A percentile compares a stretch with the other conserved stretches of the same genome.
Evolutionary conservation across 768 basidiomycete species (phyloP).

Genomic region (Postia placenta): DNA sequence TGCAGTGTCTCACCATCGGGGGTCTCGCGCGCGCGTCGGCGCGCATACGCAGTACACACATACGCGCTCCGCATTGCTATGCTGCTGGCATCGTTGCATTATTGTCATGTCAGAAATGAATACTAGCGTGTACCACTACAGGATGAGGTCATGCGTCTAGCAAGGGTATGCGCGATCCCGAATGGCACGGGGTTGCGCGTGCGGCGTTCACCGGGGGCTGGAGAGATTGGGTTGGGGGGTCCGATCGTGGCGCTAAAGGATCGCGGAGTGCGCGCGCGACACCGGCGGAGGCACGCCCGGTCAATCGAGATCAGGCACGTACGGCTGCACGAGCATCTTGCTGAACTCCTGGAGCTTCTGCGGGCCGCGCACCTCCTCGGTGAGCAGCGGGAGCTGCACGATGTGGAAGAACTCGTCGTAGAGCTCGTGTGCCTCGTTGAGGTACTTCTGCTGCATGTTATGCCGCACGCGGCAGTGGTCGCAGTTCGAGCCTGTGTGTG

Average conservation of each 20-base stretch:
- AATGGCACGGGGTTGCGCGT: too few relatives aligned
- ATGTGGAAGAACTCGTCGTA: constrained; percentile 99
- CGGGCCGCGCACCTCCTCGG: constrained; percentile 94
- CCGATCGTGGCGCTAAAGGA: background rate
- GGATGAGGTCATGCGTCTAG: background rate
- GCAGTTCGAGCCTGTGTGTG: constrained; percentile 74
- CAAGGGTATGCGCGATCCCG: background rate
- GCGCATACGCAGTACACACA: background rate
- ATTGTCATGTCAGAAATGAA: too few relatives aligned
- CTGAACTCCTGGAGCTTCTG: constrained; percentile 92
- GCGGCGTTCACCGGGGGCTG: too few relatives aligned
- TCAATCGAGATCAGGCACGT: constrained; percentile 36
- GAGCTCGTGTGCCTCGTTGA: constrained; percentile 92
- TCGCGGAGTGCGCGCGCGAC: background rate
- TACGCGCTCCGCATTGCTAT: background rate
- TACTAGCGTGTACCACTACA: background rate
- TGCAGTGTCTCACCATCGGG: background rate
- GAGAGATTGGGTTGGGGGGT: background rate
- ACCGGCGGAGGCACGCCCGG: background rate
- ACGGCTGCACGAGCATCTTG: constrained; percentile 84
- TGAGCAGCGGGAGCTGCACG: constrained; percentile 84
- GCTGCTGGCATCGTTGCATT: too few relatives aligned
- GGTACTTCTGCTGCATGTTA: constrained; percentile 98
- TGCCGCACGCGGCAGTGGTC: constrained; percentile 92
- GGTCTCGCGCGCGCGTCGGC: background rate